Evolutionary conservation across 2,329 filamentous ascomycete species (phyloP).

Genomic region (Fusarium mexicanum): DNA sequence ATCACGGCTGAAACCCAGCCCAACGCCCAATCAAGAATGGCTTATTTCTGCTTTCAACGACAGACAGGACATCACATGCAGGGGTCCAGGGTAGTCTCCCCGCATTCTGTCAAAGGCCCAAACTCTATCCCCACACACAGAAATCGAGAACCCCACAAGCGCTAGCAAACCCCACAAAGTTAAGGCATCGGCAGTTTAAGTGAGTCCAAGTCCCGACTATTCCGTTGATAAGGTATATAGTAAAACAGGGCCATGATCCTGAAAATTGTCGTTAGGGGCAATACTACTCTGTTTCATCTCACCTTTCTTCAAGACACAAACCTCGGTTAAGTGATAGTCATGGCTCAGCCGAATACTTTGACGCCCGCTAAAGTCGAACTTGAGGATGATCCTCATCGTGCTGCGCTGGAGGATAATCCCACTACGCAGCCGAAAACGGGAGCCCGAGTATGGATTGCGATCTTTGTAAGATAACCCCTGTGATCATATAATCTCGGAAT

Average conservation of each 20-base stretch:
- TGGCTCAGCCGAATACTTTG: neutral
- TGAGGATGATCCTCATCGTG: constrained; percentile 20
- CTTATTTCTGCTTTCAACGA: neutral
- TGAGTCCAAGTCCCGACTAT: neutral
- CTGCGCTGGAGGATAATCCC: constrained; percentile 16
- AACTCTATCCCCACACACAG: neutral
- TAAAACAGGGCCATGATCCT: neutral
- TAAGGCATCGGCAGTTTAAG: neutral
- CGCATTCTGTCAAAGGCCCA: neutral
- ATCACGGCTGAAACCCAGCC: neutral
- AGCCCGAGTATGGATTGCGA: neutral
- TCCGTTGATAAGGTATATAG: neutral
- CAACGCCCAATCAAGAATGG: neutral
- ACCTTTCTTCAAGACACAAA: neutral
- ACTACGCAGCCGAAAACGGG: neutral
- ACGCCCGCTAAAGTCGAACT: neutral
- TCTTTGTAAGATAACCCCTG: neutral
- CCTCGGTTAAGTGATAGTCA: neutral
- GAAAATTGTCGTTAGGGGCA: neutral
- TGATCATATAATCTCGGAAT: neutral
- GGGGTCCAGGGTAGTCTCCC: neutral
- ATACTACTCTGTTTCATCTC: neutral
- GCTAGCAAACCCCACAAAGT: neutral
- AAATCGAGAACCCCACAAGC: neutral
- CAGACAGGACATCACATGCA: neutral